Base-by-base conservation (phyloP, 495 filamentous ascomycete genomes). In the Xylaria sp. region DNA sequence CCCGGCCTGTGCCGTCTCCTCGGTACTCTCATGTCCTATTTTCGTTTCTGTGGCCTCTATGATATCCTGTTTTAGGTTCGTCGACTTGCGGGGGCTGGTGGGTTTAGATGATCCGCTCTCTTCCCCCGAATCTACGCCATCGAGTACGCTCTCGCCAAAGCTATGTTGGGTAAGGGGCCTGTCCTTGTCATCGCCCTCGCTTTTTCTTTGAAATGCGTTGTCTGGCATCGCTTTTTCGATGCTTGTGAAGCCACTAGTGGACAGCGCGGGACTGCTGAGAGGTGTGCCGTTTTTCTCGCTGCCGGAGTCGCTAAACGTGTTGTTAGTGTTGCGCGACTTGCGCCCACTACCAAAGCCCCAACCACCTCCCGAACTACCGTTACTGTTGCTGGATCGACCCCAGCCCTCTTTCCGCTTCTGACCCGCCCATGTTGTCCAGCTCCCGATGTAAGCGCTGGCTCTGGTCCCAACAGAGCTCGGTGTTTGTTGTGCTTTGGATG, bases 371-470 rank as follows among this genome's bases (percentile, higher is more conserved):
- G 58, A 43, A 40, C 57, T 73, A 26, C 43, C 71, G 17, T 70
- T 68, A 62, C 72, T 79, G 24, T 59, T 67, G 41, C 72, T 80
- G 31, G 81, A 70, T 9, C 83, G 77, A 58, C 83, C 85, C 84
- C 88, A 88, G 9, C 88, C 86, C 48, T 82, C 84, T 76, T 92
- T 93, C 59, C 91, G 85, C 82, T 97, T 97, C 81, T 99, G 95
- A 37, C 89, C 90, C 7, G 95, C 95, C 96, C 96, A 99, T 2
- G 89, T 82, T n/a, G 94, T 91, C 97, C 97, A 98, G 33, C 93
- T 97, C 61, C 91, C 94, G 59, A 99, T 85, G 75, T 97, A 99
- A 6, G 95, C 92, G 21, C 93, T 88, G 12, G 95, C 95, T 72
- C 90, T 91, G 72, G 90, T 87, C 12, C 91, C 82, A 0, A 92